A percentile compares a stretch with the other conserved stretches of the same genome.
These are phyloP conservation scores for Mychonastes homosphaera DNA, from an alignment of 139 green algal genomes.

Conservation along the genomic window DNA sequence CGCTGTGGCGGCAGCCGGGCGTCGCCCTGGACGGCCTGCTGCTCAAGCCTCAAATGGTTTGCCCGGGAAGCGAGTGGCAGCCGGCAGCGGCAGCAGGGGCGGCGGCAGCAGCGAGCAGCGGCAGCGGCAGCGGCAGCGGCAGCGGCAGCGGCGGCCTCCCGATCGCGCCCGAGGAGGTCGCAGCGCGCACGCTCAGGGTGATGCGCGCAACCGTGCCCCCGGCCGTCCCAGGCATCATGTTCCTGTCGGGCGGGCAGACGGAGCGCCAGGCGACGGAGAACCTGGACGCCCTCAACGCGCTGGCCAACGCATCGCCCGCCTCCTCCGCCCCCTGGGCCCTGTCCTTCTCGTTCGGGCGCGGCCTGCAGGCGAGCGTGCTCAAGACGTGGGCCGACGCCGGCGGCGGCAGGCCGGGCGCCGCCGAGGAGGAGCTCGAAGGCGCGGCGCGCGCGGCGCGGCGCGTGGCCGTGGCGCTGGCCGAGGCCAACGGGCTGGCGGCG, in stretches of 20 bases:
- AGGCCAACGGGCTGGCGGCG: slow-evolving; percentile 43
- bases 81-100: too few relatives aligned
- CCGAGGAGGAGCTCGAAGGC: slow-evolving; percentile 6
- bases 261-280: slow-evolving; percentile 71
- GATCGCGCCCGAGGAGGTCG: slow-evolving; percentile 48
- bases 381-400: slow-evolving; percentile 30
- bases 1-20: slow-evolving; percentile 43
- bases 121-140: too few relatives aligned
- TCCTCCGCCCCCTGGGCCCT: slow-evolving; percentile 66
- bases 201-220: slow-evolving; percentile 56
- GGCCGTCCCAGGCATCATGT: slow-evolving; percentile 87
- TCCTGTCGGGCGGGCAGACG: slow-evolving; percentile 84
- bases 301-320: slow-evolving; percentile 1
- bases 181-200: slow-evolving; percentile 54
- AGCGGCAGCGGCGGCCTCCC: too few relatives aligned
- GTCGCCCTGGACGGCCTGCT: slow-evolving; percentile 68
- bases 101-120: slow-evolving; percentile 13
- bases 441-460: slow-evolving; percentile 1
- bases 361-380: slow-evolving; percentile 64
- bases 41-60: slow-evolving; percentile 90
- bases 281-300: slow-evolving; percentile 61
- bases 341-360: slow-evolving; percentile 88
- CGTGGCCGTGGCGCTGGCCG: slow-evolving; percentile 32
- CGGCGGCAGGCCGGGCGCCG: neutral
- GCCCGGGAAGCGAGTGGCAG: slow-evolving; percentile 10